Evolutionary conservation across 2,329 filamentous ascomycete species (phyloP).

Genomic region (Fusarium begoniae): DNA sequence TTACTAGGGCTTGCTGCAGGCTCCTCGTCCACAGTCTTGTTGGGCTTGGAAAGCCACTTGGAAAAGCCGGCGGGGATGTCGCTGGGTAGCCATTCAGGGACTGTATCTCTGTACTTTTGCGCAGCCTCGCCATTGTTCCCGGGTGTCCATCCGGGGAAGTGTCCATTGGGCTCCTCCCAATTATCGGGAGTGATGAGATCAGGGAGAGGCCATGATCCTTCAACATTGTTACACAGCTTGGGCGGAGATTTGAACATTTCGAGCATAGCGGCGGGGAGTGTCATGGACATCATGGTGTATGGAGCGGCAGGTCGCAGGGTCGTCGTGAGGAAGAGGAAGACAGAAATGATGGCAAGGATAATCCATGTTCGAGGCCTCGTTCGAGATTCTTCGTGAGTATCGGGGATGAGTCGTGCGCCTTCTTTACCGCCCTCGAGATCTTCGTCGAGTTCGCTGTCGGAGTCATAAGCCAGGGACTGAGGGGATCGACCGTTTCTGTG

Average conservation of each 20-base stretch:
- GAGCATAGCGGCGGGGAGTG: constrained; percentile 44
- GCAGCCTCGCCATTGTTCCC: constrained; percentile 37
- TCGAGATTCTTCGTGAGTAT: constrained; percentile 3
- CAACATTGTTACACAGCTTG: constrained; percentile 33
- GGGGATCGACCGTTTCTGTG: constrained; percentile 6
- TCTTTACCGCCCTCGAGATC: constrained; percentile 26
- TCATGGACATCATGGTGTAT: constrained; percentile 47
- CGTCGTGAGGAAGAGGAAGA: constrained; percentile 29
- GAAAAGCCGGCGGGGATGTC: constrained; percentile 41
- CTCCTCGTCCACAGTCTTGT: not conserved
- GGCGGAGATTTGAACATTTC: constrained; percentile 38
- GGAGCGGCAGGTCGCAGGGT: constrained; percentile 42
- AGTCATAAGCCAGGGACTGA: constrained; percentile 19
- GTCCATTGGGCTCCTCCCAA: constrained; percentile 40
- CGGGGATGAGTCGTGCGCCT: constrained; percentile 15
- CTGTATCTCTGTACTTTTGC: constrained; percentile 35
- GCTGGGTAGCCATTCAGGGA: constrained; percentile 44
- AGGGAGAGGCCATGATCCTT: constrained; percentile 44
- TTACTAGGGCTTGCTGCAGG: not conserved
- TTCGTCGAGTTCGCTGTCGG: constrained; percentile 28
- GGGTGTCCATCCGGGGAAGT: constrained; percentile 48
- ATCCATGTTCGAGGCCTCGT: constrained; percentile 15
- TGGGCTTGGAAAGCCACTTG: constrained; percentile 39
- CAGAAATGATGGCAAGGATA: not conserved
- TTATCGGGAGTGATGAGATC: constrained; percentile 36